These are phyloP conservation scores for Phytopythium montanum DNA, from an alignment of 352 stramenopile species.

Conservation along the genomic window DNA sequence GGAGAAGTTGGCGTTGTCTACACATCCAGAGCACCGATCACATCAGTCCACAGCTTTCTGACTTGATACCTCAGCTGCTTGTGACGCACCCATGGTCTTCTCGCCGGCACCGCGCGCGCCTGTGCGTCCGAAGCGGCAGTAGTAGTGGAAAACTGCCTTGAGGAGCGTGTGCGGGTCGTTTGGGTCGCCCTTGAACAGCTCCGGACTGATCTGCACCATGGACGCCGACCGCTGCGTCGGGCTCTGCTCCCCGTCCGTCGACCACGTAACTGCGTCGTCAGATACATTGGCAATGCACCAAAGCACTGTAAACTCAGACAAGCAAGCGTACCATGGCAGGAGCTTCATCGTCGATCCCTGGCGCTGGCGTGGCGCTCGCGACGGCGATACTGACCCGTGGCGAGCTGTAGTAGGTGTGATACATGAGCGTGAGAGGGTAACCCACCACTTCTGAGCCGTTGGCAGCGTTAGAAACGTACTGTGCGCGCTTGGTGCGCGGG, in stretches of 20 bases:
- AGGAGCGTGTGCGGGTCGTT: slow-evolving; percentile 82
- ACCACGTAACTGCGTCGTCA: neutral
- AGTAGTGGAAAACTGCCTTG: slow-evolving; percentile 82
- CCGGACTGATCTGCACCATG: slow-evolving; percentile 15
- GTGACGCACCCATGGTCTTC: slow-evolving; percentile 53
- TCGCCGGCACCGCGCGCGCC: slow-evolving; percentile 56
- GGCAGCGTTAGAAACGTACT: slow-evolving; percentile 17
- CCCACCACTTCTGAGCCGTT: neutral
- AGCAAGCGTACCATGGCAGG: slow-evolving; percentile 10
- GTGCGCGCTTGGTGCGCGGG: slow-evolving; percentile 35
- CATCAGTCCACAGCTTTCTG: no score
- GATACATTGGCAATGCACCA: neutral
- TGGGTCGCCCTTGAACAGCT: slow-evolving; percentile 51
- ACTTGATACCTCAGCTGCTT: no score
- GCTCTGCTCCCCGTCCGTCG: neutral
- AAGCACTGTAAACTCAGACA: slow-evolving; percentile 3
- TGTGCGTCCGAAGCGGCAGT: slow-evolving; percentile 80
- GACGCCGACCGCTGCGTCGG: slow-evolving; percentile 15
- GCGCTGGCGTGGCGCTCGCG: neutral
- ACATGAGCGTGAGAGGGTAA: neutral
- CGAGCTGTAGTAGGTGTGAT: slow-evolving; percentile 1
- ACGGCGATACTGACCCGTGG: slow-evolving; percentile 14
- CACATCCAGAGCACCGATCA: neutral
- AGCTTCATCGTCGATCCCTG: slow-evolving; percentile 4
- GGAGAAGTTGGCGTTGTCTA: slow-evolving; percentile 83